Evolutionary conservation across 2,329 filamentous ascomycete genomes (phyloP).

Genomic region (Ophiobolus disseminans): DNA sequence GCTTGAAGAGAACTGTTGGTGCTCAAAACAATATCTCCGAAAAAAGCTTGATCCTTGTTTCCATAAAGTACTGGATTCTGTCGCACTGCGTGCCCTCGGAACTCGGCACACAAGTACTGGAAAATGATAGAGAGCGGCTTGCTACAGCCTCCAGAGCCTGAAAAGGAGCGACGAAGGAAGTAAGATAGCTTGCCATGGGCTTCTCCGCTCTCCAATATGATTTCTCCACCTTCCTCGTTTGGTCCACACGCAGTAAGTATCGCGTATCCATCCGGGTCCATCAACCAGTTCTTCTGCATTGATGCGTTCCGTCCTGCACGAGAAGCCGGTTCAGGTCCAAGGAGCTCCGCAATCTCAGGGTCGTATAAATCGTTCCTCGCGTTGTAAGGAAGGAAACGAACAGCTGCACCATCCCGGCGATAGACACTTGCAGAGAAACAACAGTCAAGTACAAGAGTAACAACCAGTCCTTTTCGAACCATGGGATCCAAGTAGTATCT

Average conservation of each 20-base stretch:
- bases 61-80: neutral
- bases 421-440: no score
- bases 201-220: neutral
- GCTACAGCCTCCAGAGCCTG: neutral
- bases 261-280: conserved; percentile 8
- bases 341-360: no score
- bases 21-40: no score
- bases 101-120: neutral
- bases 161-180: neutral
- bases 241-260: conserved; percentile 6
- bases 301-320: neutral
- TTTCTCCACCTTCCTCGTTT: neutral
- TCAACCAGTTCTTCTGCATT: conserved; percentile 6
- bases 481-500: neutral
- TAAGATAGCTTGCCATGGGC: neutral
- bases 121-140: neutral
- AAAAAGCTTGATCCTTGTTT: neutral
- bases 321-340: no score
- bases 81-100: neutral
- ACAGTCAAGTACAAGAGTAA: no score
- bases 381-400: no score
- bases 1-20: no score
- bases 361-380: no score
- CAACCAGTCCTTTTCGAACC: neutral
- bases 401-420: no score